A percentile compares a stretch with the other conserved stretches of the same genome.
Evolutionary conservation across 805 yeast genomes (phyloP).

Genomic region (Candida dajiaensis): DNA sequence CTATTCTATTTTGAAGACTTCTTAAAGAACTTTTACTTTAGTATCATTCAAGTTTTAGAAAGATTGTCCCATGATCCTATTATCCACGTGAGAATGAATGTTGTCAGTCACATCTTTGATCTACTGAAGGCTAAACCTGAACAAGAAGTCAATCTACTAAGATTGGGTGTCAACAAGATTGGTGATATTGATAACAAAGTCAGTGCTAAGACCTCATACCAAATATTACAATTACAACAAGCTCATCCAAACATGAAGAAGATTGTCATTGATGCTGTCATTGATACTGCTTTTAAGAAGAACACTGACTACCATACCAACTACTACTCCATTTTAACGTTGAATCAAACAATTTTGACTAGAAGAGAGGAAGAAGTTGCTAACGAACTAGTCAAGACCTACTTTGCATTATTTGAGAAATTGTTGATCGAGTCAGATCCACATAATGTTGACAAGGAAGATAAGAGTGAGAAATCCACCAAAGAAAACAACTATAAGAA

Average conservation of each 20-base stretch:
- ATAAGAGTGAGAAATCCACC: conserved; percentile 28
- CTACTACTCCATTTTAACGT: conserved; percentile 80
- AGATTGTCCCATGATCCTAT: conserved; percentile 85
- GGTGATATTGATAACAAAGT: conserved; percentile 93
- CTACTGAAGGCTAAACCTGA: conserved; percentile 84
- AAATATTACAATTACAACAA: conserved; percentile 73
- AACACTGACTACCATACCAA: conserved; percentile 80
- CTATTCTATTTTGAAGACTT: conserved; percentile 85
- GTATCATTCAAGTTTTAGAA: conserved; percentile 72
- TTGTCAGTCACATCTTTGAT: conserved; percentile 72
- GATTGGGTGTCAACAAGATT: conserved; percentile 86
- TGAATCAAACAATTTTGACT: conserved; percentile 88
- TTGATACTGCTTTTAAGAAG: conserved; percentile 72
- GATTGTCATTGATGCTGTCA: conserved; percentile 69
- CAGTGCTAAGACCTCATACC: conserved; percentile 80
- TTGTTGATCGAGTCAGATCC: conserved; percentile 64
- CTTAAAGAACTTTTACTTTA: conserved; percentile 70
- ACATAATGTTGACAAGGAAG: conserved; percentile 35
- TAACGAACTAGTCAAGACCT: conserved; percentile 74
- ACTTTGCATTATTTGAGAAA: conserved; percentile 82
- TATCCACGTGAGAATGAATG: conserved; percentile 75
- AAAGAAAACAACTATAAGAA: conserved; percentile 47
- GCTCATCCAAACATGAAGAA: conserved; percentile 95
- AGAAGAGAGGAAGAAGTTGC: conserved; percentile 76
- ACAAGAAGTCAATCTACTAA: conserved; percentile 87